phyloP scores from a whole-genome alignment of 345 rosid species.

The Citrus glauca region DNA sequence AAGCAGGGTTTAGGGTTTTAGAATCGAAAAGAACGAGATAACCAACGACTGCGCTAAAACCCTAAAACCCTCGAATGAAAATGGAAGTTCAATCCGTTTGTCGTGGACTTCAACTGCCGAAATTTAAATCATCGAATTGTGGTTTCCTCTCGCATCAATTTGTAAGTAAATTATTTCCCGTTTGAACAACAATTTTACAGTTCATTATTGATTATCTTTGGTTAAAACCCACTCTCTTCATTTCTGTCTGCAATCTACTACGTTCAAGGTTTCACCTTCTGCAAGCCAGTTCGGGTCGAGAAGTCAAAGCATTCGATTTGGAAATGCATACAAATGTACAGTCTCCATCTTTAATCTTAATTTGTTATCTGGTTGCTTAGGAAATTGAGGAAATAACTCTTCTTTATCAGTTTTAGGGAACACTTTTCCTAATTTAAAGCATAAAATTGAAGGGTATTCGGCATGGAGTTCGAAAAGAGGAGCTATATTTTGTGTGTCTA shows the following conservation, averaged over 20 bases:
- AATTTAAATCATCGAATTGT: conserved; percentile 22
- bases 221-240: neutral
- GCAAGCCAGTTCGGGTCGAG: conserved; percentile 18
- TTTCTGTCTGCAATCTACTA: conserved; percentile 17
- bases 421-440: neutral
- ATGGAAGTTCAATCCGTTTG: conserved; percentile 57
- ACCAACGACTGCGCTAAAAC: conserved; percentile 17
- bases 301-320: conserved; percentile 12
- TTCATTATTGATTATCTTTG: neutral
- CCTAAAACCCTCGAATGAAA: conserved; percentile 9
- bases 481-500: conserved; percentile 26
- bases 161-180: conserved; percentile 29
- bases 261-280: conserved; percentile 27
- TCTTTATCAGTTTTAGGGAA: neutral
- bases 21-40: neutral
- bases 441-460: neutral
- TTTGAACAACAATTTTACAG: neutral
- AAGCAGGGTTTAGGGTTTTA: conserved; percentile 27
- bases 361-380: neutral
- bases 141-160: conserved; percentile 8
- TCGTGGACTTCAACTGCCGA: conserved; percentile 36
- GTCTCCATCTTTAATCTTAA: neutral
- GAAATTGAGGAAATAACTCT: neutral
- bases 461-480: conserved; percentile 25
- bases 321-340: conserved; percentile 28